Base-by-base conservation (phyloP, 805 yeast species). In the Teunomyces cretensis region DNA sequence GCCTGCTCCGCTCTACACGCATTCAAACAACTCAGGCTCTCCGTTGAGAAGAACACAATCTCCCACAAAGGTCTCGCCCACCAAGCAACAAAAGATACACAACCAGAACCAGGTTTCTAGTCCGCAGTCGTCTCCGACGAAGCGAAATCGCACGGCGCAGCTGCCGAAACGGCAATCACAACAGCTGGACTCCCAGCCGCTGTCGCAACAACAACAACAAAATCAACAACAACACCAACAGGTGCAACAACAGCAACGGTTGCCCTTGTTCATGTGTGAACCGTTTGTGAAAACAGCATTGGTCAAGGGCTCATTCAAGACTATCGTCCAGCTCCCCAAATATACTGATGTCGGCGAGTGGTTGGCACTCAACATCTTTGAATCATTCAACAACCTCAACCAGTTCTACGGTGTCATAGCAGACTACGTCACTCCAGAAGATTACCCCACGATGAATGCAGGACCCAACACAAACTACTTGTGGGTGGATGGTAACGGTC, bases 331-430 rank as follows among this genome's bases (percentile, higher is more conserved):
- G 60, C 72, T 89, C 16, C 99, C 99, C 14, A 89, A 88, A 60
- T 92, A 92, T 60, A 97, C 95, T 9, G 98, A 94, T 58, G 76
- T 81, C 48, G 88, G 90, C 44, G 99, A 94, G 64, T 94, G 99
- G 99, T 74, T 94, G 13, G 97, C 98, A 1, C 77, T 94, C 45
- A 94, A 90, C 62, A 82, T 88, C 6, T 91, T 91, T 65, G 99
- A 94, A 65, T 80, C 88, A 53, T 89, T 84, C 69, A 86, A 86
- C 41, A 89, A 88, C 58, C 67, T 94, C 46, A 86, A 87, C 54
- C 94, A 87, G 60, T 90, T 92, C 57, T 90, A 88, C 62, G 95
- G 94, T 1, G 86, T 90, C n/a, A 79, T 94, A 36, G 79, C 90
- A 2, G 98, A 92, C 55, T 90, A 88, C 56, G 88, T 92, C 33